Evolutionary conservation across 208 protist species (phyloP), one percentile per base, ranked within the genome.

Genomic region (Acanthamoeba triangularis): DNA sequence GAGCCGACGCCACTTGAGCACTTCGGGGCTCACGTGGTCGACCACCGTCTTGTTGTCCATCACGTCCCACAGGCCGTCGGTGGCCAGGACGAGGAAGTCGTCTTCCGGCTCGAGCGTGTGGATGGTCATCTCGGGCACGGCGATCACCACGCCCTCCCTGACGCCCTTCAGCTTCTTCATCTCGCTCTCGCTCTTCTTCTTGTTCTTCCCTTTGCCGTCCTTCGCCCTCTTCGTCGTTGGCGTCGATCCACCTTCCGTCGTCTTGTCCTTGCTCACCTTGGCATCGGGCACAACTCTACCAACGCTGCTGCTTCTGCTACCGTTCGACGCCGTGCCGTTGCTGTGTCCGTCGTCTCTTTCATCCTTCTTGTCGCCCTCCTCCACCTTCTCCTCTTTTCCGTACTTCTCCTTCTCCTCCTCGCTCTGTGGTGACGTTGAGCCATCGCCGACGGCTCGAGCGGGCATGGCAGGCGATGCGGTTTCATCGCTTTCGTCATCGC

Each of bases 121-220:
- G 37, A 93, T 61, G 11, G 61, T 69, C 35, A 93, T 76, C 37
- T 93, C 87, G 14, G 87, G 87, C 18, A 93, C 87, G 33, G 87
- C 87, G 87, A 93, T 93, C 61, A 93, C 61, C 35, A 93, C 87
- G 14, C 63, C 61, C 61, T 93, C 87, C 87, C 37, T 63, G 33
- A 88, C 87, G 20, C 87, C 87, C 47, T 76, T 93, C 14, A 93
- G 28, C 59, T 47, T 93, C 87, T 93, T 76, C 87, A 78, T 93
- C 14, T 30, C n/a, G 63, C 49, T 93, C 30, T 76, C 23, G 54
- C 56, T n/a, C 87, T 93, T 93, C 63, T 76, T 93, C 35, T 35
- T 47, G 14, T 28, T 76, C 63, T 69, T 69, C 85, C 37, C 74
- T 18, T n/a, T n/a, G 23, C 44, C 47, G 30, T 41, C 20, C 25